Evolutionary conservation across 208 protist species (phyloP).

Genomic region (Leishmania major): DNA sequence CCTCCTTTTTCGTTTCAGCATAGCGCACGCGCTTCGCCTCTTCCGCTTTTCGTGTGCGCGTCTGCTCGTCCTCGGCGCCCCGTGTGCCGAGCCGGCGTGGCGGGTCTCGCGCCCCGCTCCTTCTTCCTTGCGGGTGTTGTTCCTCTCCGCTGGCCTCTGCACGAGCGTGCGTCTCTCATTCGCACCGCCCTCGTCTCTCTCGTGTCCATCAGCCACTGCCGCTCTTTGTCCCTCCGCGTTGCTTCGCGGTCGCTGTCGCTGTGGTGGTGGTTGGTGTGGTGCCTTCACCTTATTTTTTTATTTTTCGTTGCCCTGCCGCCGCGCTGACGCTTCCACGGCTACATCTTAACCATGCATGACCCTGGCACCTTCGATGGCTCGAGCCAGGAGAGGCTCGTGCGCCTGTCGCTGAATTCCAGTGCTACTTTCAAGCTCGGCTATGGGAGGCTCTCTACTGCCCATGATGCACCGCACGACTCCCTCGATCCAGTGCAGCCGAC

Average conservation of each 20-base stretch:
- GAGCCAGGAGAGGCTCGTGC: background rate
- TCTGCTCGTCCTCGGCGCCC: background rate
- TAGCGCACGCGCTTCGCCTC: no score
- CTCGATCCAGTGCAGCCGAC: background rate
- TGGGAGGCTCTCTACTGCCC: background rate
- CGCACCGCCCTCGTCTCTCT: no score
- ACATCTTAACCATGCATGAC: background rate
- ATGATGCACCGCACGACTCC: background rate
- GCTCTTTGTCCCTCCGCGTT: background rate
- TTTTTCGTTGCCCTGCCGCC: background rate
- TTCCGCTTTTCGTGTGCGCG: background rate
- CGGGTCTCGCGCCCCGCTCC: background rate
- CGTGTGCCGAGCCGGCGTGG: background rate
- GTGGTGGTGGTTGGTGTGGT: background rate
- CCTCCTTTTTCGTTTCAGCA: background rate
- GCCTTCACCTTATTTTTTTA: background rate
- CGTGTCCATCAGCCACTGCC: no score
- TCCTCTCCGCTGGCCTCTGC: background rate
- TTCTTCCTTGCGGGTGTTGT: background rate
- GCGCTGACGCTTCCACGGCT: background rate
- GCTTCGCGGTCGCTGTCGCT: background rate
- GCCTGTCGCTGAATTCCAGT: background rate
- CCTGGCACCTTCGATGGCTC: background rate
- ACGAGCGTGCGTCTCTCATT: no score
- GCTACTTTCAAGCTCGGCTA: background rate